Evolutionary conservation across 1,284 basidiomycete genomes (phyloP), one percentile per base, ranked within the genome.

Genomic region (Boletellus sp.): DNA sequence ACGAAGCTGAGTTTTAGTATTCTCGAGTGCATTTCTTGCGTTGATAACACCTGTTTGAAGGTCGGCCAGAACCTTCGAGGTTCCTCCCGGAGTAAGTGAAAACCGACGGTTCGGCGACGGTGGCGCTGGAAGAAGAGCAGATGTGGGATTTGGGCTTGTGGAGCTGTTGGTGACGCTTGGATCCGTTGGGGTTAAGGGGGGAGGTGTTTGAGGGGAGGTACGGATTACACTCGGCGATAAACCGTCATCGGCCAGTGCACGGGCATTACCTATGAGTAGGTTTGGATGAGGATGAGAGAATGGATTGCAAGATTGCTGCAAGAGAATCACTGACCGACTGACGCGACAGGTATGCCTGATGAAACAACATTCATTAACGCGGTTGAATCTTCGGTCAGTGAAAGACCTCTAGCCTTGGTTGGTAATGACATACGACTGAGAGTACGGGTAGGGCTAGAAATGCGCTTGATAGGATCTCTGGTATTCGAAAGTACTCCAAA

Each of bases 51-150:
- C 87, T 0, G 85, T 79, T 61, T 91, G 87, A 29, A 91, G 73
- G 63, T 91, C 88, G 3, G 88, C 88, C 41, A 91, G 71, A 26
- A 91, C 88, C 61, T 85, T 89, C 7, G 87, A 88, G 6, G 87
- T 91, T 8, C 84, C 84, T 4, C 81, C 83, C 0, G 84, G 80
- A n/a, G 83, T 79, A 46, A 87, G 70, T 11, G 85, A 86, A 27
- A 73, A 56, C 32, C 82, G 76, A 50, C 75, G 73, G 52, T 67
- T 72, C 1, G 77, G 73, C n/a, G 74, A 74, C 16, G 73, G 63
- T 16, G 76, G 69, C 27, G 65, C 54, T 52, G 60, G 57, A 30
- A 64, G 55, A 43, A 58, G 52, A 49, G 59, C 48, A 48, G 58
- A 43, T 5, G 60, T 59, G 17, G 62, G 60, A 30, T 63, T 60